Base-by-base conservation (phyloP, 352 stramenopile species). In the Salisapilia sapeloensis region DNA sequence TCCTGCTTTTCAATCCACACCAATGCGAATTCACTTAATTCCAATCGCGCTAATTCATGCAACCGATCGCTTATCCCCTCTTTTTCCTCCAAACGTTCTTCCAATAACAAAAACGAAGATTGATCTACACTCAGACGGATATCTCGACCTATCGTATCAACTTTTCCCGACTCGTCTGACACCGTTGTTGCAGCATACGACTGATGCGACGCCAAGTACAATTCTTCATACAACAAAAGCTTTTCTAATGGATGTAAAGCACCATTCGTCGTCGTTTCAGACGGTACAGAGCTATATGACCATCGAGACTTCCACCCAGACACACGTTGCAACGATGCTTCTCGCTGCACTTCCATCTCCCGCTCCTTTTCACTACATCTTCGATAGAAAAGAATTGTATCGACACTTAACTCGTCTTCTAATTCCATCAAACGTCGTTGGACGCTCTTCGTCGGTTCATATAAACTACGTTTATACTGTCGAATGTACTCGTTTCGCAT, bases 301-400 rank as follows among this genome's bases (percentile, higher is more conserved):
- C 64, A 86, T 5, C 65, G 54, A 0, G 64, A 51, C 37, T 81
- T 86, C 71, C 71, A 86, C 21, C 66, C 54, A 4, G 56, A 48
- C 2, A 83, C 25, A 23, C 79, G 83, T 45, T 77, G 61, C 2
- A 60, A 53, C 2, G 70, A 83, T 42, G 81, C 67, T 6, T 72
- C 39, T 0, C 74, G 60, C 27, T 46, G 69, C 10, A 58, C 55
- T 45, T 90, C 70, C 32, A 81, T 37, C 25, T 81, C 69, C 6
- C 69, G 36, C 34, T 90, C 74, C 44, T 69, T 50, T 0, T 48
- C 43, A 0, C 70, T 67, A 35, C 74, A 90, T 9, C 76, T 23
- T 1, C 74, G 49, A 22, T 85, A 90, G 36, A 90, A 90, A 1
- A 85, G 70, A 38, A 90, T 79, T 1, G 65, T 81, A 0, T 81